Evolutionary conservation across 306 rosid species (phyloP), one percentile per base, ranked within the genome.

Genomic region (Quercus mongolica): DNA sequence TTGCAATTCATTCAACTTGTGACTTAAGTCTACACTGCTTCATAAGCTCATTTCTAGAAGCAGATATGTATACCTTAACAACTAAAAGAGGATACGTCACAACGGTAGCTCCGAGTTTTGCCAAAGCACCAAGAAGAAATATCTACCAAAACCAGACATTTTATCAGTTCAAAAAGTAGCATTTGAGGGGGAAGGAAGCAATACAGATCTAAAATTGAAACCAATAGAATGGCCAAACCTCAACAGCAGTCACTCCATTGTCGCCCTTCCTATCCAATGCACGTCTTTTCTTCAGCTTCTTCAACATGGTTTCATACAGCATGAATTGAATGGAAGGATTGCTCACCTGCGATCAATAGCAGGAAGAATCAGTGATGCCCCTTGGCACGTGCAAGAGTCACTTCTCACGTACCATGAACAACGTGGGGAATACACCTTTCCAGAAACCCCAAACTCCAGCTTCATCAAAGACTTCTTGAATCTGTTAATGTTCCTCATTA

Each of bases 271-370:
- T 85, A 74, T 52, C 83, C 82, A 23, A 78, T 62, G 83, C 86
- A 49, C 79, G 92, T 23, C 86, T 84, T 83, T 83, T 87, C 89
- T 90, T 95, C 84, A 95, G 84, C 82, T 90, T 86, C 69, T 63
- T 72, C 81, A 92, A 69, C 96, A 95, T 84, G 81, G 96, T 83
- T 91, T 95, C 99, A 80, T 92, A 95, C 87, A 92, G 85, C 99
- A 95, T 95, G 90, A 90, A 95, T 78, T 95, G 99, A 62, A 95
- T 91, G 81, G 99, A 91, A 80, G 99, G 99, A 81, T 95, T 95
- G 86, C 99, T 91, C 64, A 95, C 99, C 99, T 95, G 89, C 76
- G 68, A 85, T 69, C 74, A 81, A 76, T 44, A 81, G 75, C 65
- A 87, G 79, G 75, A 80, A 72, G 51, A 81, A 80, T 91, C 84